phyloP scores from a whole-genome alignment of 2,329 filamentous ascomycete genomes.

The Immersiporthe knoxdaviesiana region DNA sequence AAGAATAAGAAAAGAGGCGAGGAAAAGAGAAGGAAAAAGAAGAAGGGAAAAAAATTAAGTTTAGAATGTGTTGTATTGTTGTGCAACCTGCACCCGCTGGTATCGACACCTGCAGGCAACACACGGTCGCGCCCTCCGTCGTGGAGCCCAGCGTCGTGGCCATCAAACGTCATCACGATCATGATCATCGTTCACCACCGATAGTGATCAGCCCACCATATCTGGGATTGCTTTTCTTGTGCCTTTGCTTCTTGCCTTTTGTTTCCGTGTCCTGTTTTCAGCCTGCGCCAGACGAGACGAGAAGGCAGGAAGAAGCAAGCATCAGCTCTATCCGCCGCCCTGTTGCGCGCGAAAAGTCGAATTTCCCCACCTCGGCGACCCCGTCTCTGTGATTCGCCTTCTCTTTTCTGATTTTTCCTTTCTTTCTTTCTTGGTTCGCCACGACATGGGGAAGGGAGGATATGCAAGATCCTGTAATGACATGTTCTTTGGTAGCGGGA shows the following conservation, averaged over 20 bases:
- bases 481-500: too few relatives aligned
- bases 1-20: neutral
- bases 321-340: neutral
- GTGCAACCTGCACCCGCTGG: neutral
- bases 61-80: neutral
- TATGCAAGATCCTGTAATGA: too few relatives aligned
- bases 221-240: neutral
- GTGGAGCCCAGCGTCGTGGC: neutral
- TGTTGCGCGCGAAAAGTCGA: neutral
- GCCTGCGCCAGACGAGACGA: neutral
- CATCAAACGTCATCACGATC: neutral
- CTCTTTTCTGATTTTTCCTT: neutral
- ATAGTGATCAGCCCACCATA: neutral
- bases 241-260: neutral
- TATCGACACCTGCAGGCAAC: neutral
- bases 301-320: neutral
- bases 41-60: too few relatives aligned
- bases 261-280: too few relatives aligned
- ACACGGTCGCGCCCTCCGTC: neutral
- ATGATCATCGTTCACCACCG: neutral
- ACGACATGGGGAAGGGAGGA: neutral
- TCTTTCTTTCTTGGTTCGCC: neutral
- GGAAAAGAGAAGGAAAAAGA: neutral
- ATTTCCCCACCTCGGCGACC: neutral
- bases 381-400: neutral